Percentiles rank a stretch among this genome's conserved stretches.
phyloP scores from a whole-genome alignment of 495 filamentous ascomycete genomes.

The Aspergillus heteromorphus region DNA sequence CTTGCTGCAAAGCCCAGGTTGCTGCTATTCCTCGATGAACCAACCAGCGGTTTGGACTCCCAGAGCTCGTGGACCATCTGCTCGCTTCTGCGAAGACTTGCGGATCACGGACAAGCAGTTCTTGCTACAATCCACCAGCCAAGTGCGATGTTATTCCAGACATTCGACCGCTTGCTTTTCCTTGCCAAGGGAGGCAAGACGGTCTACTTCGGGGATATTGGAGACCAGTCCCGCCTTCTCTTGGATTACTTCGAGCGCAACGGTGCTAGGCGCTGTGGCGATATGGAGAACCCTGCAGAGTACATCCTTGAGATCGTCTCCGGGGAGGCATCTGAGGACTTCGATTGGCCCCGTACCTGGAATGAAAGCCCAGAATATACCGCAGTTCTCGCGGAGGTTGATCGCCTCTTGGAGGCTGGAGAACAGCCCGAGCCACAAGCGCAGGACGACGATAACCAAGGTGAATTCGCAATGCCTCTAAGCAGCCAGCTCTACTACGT shows the following conservation, averaged over 20 bases:
- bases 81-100: slow-evolving; percentile 70
- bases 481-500: slow-evolving; percentile 42
- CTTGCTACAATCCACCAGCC: slow-evolving; percentile 94
- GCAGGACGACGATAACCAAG: slow-evolving; percentile 13
- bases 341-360: slow-evolving; percentile 77
- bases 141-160: slow-evolving; percentile 81
- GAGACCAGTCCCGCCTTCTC: slow-evolving; percentile 62
- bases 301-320: slow-evolving; percentile 82
- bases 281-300: slow-evolving; percentile 75
- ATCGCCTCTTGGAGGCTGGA: slow-evolving; percentile 51
- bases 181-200: slow-evolving; percentile 73
- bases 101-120: slow-evolving; percentile 79
- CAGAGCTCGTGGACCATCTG: slow-evolving; percentile 86
- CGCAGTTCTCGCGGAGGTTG: slow-evolving; percentile 59
- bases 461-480: slow-evolving; percentile 50
- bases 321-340: slow-evolving; percentile 48
- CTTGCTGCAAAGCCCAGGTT: slow-evolving; percentile 80
- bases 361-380: slow-evolving; percentile 61
- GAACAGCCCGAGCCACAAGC: slow-evolving; percentile 14
- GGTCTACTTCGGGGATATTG: slow-evolving; percentile 85
- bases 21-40: slow-evolving; percentile 85
- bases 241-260: slow-evolving; percentile 71
- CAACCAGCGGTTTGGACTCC: slow-evolving; percentile 79
- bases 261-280: slow-evolving; percentile 61
- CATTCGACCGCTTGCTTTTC: slow-evolving; percentile 84